Evolutionary conservation across 495 filamentous ascomycete species (phyloP).

Genomic region (Trichoderma virens): DNA sequence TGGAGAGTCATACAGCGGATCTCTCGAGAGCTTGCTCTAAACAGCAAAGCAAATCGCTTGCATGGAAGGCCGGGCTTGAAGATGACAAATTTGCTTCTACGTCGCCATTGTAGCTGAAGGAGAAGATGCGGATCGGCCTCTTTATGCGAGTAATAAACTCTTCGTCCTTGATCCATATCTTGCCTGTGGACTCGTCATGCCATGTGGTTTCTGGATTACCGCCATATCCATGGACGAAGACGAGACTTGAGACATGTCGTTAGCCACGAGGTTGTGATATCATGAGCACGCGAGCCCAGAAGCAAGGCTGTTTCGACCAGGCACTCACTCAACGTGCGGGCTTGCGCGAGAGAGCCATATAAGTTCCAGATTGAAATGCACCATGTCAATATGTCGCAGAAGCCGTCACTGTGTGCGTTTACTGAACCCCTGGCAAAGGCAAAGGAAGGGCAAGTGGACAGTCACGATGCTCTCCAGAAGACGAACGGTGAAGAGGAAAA

Average conservation of each 20-base stretch:
- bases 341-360: neutral
- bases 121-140: neutral
- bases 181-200: neutral
- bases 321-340: conserved; percentile 5
- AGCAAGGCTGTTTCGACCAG: no score
- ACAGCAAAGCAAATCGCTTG: neutral
- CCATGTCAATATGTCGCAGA: neutral
- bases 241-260: neutral
- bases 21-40: neutral
- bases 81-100: neutral
- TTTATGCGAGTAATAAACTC: neutral
- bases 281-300: neutral
- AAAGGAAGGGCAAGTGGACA: no score
- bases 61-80: neutral
- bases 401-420: neutral
- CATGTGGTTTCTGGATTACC: neutral
- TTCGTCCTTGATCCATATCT: conserved; percentile 4
- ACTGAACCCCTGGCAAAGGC: neutral
- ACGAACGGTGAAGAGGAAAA: neutral
- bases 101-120: conserved; percentile 1
- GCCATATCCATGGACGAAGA: conserved; percentile 4
- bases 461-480: neutral
- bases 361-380: conserved; percentile 6
- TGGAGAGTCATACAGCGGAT: neutral
- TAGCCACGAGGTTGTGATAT: neutral